These are phyloP conservation scores for Fusarium aywerte DNA, from an alignment of 2,329 filamentous ascomycete genomes.

Conservation along the genomic window DNA sequence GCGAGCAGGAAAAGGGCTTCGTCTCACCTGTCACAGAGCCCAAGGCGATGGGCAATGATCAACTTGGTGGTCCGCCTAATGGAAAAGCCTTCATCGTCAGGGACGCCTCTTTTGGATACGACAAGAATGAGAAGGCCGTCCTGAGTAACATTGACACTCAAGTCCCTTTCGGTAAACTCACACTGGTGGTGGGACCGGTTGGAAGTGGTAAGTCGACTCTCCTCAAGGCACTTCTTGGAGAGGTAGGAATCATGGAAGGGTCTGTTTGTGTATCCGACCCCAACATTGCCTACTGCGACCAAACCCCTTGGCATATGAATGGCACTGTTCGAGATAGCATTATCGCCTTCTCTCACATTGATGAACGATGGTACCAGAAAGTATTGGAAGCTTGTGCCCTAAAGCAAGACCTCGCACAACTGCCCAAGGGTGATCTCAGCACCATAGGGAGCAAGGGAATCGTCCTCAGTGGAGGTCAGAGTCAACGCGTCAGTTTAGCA, in stretches of 20 bases:
- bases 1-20: not conserved
- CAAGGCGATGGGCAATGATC: not conserved
- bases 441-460: constrained; percentile 52
- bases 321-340: constrained; percentile 50
- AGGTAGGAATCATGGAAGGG: constrained; percentile 28
- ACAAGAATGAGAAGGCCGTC: constrained; percentile 3
- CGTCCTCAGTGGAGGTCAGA: constrained; percentile 54
- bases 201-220: constrained; percentile 53
- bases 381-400: constrained; percentile 44
- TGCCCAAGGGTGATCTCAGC: constrained; percentile 50
- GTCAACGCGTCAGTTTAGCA: constrained; percentile 48
- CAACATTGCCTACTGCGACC: constrained; percentile 39
- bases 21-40: not conserved
- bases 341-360: constrained; percentile 41
- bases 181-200: constrained; percentile 50
- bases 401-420: constrained; percentile 41
- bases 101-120: constrained; percentile 23
- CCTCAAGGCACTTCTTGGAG: constrained; percentile 48
- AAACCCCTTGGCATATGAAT: constrained; percentile 48
- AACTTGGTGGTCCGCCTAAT: accelerated
- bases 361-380: constrained; percentile 46
- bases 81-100: not conserved
- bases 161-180: constrained; percentile 11
- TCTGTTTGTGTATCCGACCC: constrained; percentile 9
- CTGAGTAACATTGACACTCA: constrained; percentile 11